A percentile compares a stretch with the other conserved stretches of the same genome.
Evolutionary conservation across 2,329 filamentous ascomycete genomes (phyloP).

Genomic region (Aspergillus ochraceoroseus): DNA sequence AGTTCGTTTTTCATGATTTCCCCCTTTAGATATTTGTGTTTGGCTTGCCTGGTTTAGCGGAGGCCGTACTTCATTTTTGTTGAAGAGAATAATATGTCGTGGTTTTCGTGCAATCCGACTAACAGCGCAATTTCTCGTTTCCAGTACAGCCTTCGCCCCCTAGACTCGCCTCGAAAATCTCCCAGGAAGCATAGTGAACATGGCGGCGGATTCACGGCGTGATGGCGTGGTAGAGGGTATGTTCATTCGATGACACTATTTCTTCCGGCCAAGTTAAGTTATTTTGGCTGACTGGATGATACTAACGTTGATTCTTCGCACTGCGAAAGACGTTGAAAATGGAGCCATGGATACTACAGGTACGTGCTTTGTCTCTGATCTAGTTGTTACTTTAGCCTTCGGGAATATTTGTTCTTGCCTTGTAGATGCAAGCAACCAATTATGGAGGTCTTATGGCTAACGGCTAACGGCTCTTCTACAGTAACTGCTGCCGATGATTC

Average conservation of each 20-base stretch:
- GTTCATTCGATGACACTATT: neutral
- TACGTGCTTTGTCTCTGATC: conserved; percentile 9
- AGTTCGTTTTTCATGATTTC: too few relatives aligned
- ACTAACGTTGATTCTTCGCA: conserved; percentile 2
- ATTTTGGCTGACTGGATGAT: neutral
- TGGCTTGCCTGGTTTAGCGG: too few relatives aligned
- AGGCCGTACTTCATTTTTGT: too few relatives aligned
- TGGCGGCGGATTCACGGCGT: conserved; percentile 18
- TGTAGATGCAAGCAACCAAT: too few relatives aligned
- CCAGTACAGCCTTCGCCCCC: too few relatives aligned
- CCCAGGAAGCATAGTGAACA: too few relatives aligned
- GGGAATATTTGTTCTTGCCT: conserved; percentile 1
- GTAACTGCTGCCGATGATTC: conserved; percentile 27
- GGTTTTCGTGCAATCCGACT: too few relatives aligned
- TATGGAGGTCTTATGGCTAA: conserved; percentile 9
- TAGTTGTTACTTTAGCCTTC: neutral
- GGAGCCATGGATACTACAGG: conserved; percentile 15
- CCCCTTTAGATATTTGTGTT: neutral
- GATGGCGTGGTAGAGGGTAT: conserved; percentile 17
- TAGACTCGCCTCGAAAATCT: too few relatives aligned
- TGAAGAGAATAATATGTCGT: too few relatives aligned
- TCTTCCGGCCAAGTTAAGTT: neutral
- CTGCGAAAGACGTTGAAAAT: conserved; percentile 11
- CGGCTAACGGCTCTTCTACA: conserved; percentile 2
- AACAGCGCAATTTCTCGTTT: too few relatives aligned